A percentile compares a stretch with the other conserved stretches of the same genome.
These are phyloP conservation scores for Eucalyptus pumila DNA, from an alignment of 345 rosid species.

Conservation along the genomic window DNA sequence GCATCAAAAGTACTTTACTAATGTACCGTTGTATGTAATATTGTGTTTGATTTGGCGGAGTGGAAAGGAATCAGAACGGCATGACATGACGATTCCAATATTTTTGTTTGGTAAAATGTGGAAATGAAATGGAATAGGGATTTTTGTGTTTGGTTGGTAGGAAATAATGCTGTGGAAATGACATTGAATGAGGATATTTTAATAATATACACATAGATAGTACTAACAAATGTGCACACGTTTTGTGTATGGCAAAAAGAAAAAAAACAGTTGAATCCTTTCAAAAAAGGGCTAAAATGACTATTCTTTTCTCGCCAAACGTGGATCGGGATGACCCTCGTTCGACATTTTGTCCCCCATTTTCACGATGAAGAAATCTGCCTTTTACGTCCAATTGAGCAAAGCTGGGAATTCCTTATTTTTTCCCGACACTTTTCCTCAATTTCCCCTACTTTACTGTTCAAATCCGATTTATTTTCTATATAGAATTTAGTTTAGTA, in stretches of 20 bases:
- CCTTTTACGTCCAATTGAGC: background rate
- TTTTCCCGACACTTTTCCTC: background rate
- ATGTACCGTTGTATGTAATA: background rate
- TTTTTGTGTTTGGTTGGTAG: background rate
- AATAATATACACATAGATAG: background rate
- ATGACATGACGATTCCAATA: background rate
- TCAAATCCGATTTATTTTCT: background rate
- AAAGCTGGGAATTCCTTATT: background rate
- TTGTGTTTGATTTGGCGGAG: background rate
- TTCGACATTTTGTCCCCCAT: background rate
- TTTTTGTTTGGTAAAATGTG: background rate
- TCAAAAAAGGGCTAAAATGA: background rate
- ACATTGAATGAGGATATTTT: background rate
- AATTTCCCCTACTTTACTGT: background rate
- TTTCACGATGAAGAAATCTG: background rate
- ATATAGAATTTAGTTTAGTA: background rate
- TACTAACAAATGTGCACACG: background rate
- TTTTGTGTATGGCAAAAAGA: background rate
- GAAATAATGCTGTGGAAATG: background rate
- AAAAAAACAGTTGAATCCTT: background rate
- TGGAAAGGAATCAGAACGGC: background rate
- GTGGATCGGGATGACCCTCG: background rate
- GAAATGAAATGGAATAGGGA: background rate
- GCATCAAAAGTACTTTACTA: background rate
- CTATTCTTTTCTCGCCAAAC: background rate